phyloP scores from a whole-genome alignment of 371 early-diverging fungal genomes.

The Mucor lusitanicus region DNA sequence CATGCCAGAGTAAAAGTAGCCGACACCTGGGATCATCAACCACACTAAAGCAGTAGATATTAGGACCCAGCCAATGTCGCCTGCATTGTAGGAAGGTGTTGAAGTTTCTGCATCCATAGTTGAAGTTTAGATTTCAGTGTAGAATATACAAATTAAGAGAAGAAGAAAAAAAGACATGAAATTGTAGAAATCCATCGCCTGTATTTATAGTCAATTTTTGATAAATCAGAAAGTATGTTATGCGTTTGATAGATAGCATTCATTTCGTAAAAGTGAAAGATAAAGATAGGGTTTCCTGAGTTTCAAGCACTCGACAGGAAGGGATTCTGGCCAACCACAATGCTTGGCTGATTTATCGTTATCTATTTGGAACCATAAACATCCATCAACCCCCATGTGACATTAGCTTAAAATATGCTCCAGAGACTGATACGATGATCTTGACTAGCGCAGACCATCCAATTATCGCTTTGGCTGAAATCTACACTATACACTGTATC shows the following conservation, averaged over 20 bases:
- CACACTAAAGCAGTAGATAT: conserved; percentile 77
- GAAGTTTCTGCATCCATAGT: conserved; percentile 12
- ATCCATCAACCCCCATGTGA: neutral
- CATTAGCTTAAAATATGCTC: conserved; percentile 41
- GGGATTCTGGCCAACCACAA: neutral
- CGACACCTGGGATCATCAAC: conserved; percentile 86
- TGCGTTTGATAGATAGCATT: neutral
- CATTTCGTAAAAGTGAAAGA: neutral
- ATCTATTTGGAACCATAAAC: neutral
- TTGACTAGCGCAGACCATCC: conserved; percentile 45
- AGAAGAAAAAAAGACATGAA: neutral
- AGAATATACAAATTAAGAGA: neutral
- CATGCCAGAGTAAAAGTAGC: conserved; percentile 92
- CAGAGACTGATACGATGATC: conserved; percentile 55
- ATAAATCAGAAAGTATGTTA: neutral
- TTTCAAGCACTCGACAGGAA: neutral
- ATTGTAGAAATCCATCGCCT: neutral
- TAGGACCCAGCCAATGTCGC: conserved; percentile 75
- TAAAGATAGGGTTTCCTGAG: conserved; percentile 6
- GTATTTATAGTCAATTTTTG: neutral
- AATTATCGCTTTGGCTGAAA: conserved; percentile 33
- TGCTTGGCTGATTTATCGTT: neutral
- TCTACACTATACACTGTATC: conserved; percentile 45
- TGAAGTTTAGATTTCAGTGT: neutral
- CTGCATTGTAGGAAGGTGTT: conserved; percentile 42